Conservation (phyloP, 23 red algal genomes). For the Gracilaria gracilis region DNA sequence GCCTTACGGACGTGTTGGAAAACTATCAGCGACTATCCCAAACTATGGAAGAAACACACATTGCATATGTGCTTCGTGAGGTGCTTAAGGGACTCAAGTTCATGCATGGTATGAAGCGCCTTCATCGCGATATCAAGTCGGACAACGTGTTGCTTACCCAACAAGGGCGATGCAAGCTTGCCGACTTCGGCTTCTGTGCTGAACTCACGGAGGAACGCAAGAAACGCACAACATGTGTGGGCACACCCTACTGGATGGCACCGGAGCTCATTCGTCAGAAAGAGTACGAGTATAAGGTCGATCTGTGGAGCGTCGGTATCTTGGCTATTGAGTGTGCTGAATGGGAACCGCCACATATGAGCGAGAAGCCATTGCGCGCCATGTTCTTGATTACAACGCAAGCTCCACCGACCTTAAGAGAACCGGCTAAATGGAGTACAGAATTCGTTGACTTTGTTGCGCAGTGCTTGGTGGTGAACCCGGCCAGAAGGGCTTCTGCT, state of each 20-base stretch:
- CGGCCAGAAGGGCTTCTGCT: slow-evolving; percentile 73
- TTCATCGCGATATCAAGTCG: slow-evolving; percentile 96
- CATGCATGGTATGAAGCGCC: slow-evolving; percentile 90
- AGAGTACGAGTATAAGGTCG: slow-evolving; percentile 94
- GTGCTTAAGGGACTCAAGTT: slow-evolving; percentile 85
- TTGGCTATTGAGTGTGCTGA: slow-evolving; percentile 96
- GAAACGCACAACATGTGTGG: slow-evolving; percentile 91
- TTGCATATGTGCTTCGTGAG: slow-evolving; percentile 90
- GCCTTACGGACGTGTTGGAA: slow-evolving; percentile 90
- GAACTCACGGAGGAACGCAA: slow-evolving; percentile 82
- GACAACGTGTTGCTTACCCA: slow-evolving; percentile 86
- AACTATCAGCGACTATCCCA: slow-evolving; percentile 61
- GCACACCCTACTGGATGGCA: slow-evolving; percentile 99
- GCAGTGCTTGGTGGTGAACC: slow-evolving; percentile 83
- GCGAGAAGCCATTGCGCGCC: slow-evolving; percentile 87
- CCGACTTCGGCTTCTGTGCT: slow-evolving; percentile 96
- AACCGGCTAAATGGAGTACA: slow-evolving; percentile 74
- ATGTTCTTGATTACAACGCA: slow-evolving; percentile 96
- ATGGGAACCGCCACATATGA: slow-evolving; percentile 87
- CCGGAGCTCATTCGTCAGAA: slow-evolving; percentile 92
- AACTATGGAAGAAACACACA: slow-evolving; percentile 76
- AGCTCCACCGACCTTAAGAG: slow-evolving; percentile 74
- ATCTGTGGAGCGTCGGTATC: slow-evolving; percentile 96
- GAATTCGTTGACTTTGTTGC: slow-evolving; percentile 88
- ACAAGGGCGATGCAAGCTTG: slow-evolving; percentile 80